A percentile compares a stretch with the other conserved stretches of the same genome.
Conservation (phyloP, 257 asterid genomes). For the Pogostemon cablin region DNA sequence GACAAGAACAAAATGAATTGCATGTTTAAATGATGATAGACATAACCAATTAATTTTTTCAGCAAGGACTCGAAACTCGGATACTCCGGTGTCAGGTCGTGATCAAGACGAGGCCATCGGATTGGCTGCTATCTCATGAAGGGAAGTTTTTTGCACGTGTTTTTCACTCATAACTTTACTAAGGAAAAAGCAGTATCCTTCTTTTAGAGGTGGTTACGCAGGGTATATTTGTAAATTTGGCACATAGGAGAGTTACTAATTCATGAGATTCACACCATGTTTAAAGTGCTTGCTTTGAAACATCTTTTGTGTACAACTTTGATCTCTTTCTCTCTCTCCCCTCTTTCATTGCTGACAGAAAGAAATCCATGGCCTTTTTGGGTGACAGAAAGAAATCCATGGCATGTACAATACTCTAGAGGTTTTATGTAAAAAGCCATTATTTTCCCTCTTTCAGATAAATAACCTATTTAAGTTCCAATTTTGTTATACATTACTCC, state of each 20-base stretch:
- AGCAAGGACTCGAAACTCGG: conserved; percentile 66
- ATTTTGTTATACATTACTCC: too few relatives aligned
- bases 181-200: conserved; percentile 15
- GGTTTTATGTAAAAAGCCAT: too few relatives aligned
- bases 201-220: conserved; percentile 18
- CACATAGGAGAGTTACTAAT: conserved; percentile 21
- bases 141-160: conserved; percentile 3
- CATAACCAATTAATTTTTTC: conserved; percentile 34
- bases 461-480: too few relatives aligned
- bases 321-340: not conserved
- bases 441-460: too few relatives aligned
- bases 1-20: not conserved
- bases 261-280: conserved; percentile 15
- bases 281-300: conserved; percentile 3
- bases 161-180: conserved; percentile 15
- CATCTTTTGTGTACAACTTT: not conserved
- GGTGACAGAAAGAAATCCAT: conserved; percentile 12
- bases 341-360: not conserved
- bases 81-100: conserved; percentile 46
- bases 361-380: conserved; percentile 7
- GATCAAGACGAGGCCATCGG: conserved; percentile 70
- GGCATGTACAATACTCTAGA: not conserved
- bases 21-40: conserved; percentile 3
- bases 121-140: conserved; percentile 66
- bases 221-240: conserved; percentile 34